These are phyloP conservation scores for Microdochium nivale DNA, from an alignment of 2,329 filamentous ascomycete genomes.

Conservation along the genomic window DNA sequence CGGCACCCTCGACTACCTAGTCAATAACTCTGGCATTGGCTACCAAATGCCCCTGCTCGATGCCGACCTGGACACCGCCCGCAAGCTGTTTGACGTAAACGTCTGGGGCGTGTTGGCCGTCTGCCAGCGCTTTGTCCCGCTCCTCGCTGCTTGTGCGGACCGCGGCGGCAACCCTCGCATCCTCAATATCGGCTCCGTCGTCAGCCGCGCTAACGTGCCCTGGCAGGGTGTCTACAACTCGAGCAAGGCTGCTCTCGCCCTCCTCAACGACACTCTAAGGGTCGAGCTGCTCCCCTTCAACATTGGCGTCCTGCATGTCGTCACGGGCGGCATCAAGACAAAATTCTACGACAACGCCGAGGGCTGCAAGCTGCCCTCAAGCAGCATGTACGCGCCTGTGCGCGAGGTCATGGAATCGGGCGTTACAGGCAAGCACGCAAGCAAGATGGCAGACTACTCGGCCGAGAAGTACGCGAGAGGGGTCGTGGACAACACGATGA, in stretches of 20 bases:
- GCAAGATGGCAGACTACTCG: constrained; percentile 3
- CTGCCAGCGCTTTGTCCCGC: constrained; percentile 27
- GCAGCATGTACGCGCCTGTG: constrained; percentile 7
- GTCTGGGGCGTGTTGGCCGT: constrained; percentile 28
- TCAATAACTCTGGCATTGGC: constrained; percentile 32
- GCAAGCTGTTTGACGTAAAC: constrained; percentile 17
- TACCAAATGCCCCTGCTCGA: constrained; percentile 23
- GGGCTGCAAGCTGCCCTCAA: constrained; percentile 2
- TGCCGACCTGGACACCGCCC: constrained; percentile 17
- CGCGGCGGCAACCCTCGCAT: constrained; percentile 13
- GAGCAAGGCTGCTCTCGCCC: constrained; percentile 30
- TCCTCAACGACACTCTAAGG: constrained; percentile 28
- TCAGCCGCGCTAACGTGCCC: constrained; percentile 17
- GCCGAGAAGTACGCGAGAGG: constrained; percentile 5
- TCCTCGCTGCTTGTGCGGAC: constrained; percentile 22
- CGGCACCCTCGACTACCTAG: constrained; percentile 30
- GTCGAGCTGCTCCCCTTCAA: constrained; percentile 27
- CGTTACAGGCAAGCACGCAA: constrained; percentile 5
- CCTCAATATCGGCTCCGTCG: constrained; percentile 31
- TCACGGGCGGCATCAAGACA: constrained; percentile 22
- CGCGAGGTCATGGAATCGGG: constrained; percentile 6
- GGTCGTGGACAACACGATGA: constrained; percentile 8
- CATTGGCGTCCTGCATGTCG: constrained; percentile 22
- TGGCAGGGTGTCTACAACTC: constrained; percentile 32
- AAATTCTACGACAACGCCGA: constrained; percentile 14